Conservation (phyloP, 805 yeast genomes). For the Kazachstania bromeliacearum region DNA sequence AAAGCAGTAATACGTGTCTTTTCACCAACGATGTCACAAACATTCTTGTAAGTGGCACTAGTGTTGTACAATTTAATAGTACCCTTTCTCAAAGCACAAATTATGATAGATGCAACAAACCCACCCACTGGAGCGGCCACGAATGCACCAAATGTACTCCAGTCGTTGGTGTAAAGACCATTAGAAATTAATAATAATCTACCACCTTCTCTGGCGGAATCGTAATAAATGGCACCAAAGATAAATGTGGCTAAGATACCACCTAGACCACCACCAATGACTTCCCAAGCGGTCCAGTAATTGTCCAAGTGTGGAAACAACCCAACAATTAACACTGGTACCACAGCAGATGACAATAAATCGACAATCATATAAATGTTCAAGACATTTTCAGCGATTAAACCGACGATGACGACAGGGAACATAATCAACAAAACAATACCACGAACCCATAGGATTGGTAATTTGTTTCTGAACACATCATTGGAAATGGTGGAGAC, state of each 20-base stretch:
- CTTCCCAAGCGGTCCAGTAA: conserved; percentile 68
- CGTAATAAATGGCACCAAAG: conserved; percentile 75
- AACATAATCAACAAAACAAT: conserved; percentile 69
- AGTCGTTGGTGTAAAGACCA: conserved; percentile 73
- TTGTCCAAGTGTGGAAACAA: conserved; percentile 51
- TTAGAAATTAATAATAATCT: conserved; percentile 62
- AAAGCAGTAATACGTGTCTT: conserved; percentile 8
- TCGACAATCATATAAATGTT: conserved; percentile 89
- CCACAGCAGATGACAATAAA: conserved; percentile 74
- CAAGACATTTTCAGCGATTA: conserved; percentile 71
- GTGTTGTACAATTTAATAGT: conserved; percentile 14
- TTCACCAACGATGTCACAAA: conserved; percentile 5
- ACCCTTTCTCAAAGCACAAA: conserved; percentile 41
- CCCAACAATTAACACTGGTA: conserved; percentile 78
- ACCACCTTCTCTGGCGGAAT: conserved; percentile 67
- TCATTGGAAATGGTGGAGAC: conserved; percentile 87
- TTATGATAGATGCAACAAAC: conserved; percentile 44
- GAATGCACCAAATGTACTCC: conserved; percentile 95
- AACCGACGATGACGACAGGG: conserved; percentile 82
- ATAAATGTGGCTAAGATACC: conserved; percentile 72
- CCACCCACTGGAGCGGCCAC: conserved; percentile 85
- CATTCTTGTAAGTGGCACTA: conserved; percentile 4
- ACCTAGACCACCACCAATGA: conserved; percentile 75
- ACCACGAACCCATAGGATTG: conserved; percentile 54
- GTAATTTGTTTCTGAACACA: conserved; percentile 71